Conservation (phyloP, 208 protist genomes). For the Phytomonas sp. region DNA sequence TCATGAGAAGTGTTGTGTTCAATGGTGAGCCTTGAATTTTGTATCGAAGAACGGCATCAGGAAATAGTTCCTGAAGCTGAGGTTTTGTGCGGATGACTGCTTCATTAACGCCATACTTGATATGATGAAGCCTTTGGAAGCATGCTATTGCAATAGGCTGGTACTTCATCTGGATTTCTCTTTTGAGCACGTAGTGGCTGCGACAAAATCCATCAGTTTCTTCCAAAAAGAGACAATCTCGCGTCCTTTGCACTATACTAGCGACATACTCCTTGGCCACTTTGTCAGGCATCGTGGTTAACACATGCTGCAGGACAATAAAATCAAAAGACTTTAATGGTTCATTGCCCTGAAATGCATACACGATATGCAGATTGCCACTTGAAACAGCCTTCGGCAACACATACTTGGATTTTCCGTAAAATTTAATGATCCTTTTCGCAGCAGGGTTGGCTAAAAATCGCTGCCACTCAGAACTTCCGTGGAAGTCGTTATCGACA, state of each 20-base stretch:
- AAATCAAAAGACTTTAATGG: constrained; percentile 42
- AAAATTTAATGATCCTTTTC: constrained; percentile 8
- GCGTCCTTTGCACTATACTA: constrained; percentile 6
- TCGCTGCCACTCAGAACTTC: constrained; percentile 17
- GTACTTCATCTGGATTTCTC: constrained; percentile 29
- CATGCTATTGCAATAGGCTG: constrained; percentile 31
- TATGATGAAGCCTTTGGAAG: constrained; percentile 32
- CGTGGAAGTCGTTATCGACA: neutral
- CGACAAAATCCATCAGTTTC: constrained; percentile 68
- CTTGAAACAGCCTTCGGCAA: constrained; percentile 7
- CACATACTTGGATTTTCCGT: constrained; percentile 11
- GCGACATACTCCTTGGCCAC: constrained; percentile 20
- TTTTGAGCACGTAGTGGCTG: constrained; percentile 44
- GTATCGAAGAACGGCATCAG: constrained; percentile 31
- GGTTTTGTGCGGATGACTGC: constrained; percentile 36
- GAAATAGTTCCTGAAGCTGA: constrained; percentile 26
- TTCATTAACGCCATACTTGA: constrained; percentile 23
- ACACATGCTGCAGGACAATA: constrained; percentile 64
- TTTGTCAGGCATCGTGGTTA: constrained; percentile 30
- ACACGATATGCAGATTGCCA: constrained; percentile 12
- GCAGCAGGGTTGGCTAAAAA: constrained; percentile 28
- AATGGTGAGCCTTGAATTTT: constrained; percentile 67
- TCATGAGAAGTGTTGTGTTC: constrained; percentile 52
- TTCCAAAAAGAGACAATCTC: constrained; percentile 39
- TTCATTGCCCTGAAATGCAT: constrained; percentile 14